Base-by-base conservation (phyloP, 1,284 basidiomycete genomes). In the Erythrobasidium hasegawianum region DNA sequence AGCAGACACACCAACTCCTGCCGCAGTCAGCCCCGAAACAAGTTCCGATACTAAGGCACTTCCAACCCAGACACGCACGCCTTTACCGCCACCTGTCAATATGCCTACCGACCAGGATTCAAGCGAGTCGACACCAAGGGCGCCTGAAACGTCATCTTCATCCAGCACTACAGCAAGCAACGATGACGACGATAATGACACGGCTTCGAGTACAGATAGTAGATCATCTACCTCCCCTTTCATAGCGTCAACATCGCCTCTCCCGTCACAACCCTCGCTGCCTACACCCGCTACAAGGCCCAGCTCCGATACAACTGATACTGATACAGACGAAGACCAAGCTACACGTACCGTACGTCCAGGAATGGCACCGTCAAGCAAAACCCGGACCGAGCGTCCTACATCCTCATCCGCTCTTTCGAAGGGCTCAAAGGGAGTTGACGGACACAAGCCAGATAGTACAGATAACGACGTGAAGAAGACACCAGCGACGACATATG, bases 401-500 rank as follows among this genome's bases (percentile, higher is more conserved):
- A 24, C 50, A 8, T 53, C 50, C 7, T 47, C 62, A 14, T 57
- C 20, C 24, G 4, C 26, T 8, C 29, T 20, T 8, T 7, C 24
- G 4, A 24, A 20, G 22, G 20, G 4, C 9, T 8, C 10, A 8
- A 43, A 16, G 43, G 43, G 16, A 8, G 43, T 5, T 18, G n/a
- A 24, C 11, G 39, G 57, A 47, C 41, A n/a, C 57, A 59, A 47
- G 40, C 45, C 16, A 24, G 45, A 47, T n/a, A 16, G 5, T 5
- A 5, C 45, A 47, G 22, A 47, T 5, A 47, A 4, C 7, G 22
- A 18, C 14, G 43, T 8, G 7, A 47, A 47, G 16, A 47, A 47
- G 43, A n/a, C 22, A 16, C 43, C 62, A 2, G 33, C 29, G 27
- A 65, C 62, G 20, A 58, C 45, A 7, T 65, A 52, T 43, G 29